Evolutionary conservation across 2,329 filamentous ascomycete genomes (phyloP).

Genomic region (Phaeophleospora eucalypticola): DNA sequence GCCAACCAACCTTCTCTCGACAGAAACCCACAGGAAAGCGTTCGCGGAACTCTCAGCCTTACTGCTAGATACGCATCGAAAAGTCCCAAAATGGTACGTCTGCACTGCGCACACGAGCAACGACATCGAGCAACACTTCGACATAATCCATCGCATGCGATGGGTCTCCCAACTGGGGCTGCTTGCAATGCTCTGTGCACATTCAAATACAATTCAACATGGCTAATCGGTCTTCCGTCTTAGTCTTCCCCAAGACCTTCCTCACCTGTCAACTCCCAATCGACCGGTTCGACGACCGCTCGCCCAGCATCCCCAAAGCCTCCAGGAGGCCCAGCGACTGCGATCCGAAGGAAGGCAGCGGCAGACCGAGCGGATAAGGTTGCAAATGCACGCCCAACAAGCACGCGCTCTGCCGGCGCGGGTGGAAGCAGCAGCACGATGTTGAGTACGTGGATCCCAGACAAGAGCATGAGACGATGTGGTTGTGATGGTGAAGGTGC

Average conservation of each 20-base stretch:
- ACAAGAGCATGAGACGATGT: conserved; percentile 18
- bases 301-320: conserved; percentile 83
- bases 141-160: too few relatives aligned
- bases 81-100: too few relatives aligned
- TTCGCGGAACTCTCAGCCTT: too few relatives aligned
- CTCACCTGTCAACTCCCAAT: conserved; percentile 46
- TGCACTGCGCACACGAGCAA: too few relatives aligned
- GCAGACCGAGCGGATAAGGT: conserved; percentile 97
- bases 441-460: conserved; percentile 65
- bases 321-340: conserved; percentile 90
- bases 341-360: conserved; percentile 89
- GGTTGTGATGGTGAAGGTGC: conserved; percentile 2
- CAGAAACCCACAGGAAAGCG: too few relatives aligned
- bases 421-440: conserved; percentile 97
- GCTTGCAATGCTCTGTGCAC: too few relatives aligned
- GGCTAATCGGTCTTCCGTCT: too few relatives aligned
- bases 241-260: conserved; percentile 36
- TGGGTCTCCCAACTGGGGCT: too few relatives aligned
- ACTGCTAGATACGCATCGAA: too few relatives aligned
- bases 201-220: too few relatives aligned
- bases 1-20: too few relatives aligned
- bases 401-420: conserved; percentile 87
- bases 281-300: conserved; percentile 65
- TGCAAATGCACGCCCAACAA: conserved; percentile 87
- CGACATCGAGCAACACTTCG: too few relatives aligned